Conservation (phyloP, 2,329 filamentous ascomycete genomes). For the Coniochaeta sp. region DNA sequence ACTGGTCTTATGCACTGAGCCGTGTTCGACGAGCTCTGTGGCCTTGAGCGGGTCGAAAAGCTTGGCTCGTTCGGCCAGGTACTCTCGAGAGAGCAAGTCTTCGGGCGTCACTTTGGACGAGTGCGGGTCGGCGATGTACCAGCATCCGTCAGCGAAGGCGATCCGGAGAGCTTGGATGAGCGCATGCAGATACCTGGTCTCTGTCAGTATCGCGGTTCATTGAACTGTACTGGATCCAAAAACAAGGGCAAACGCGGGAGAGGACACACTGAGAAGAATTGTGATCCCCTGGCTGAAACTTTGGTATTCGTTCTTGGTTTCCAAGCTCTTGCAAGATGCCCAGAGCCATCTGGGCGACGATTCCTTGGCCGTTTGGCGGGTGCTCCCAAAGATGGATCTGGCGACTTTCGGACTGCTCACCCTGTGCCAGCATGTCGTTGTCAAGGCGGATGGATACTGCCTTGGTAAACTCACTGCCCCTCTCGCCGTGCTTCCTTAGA, state of each 20-base stretch:
- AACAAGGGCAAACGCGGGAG: neutral
- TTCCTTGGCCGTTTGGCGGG: slow-evolving; percentile 89
- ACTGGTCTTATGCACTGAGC: slow-evolving; percentile 59
- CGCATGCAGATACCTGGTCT: slow-evolving; percentile 53
- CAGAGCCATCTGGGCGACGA: slow-evolving; percentile 86
- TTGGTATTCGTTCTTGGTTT: slow-evolving; percentile 63
- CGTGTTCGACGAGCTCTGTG: slow-evolving; percentile 60
- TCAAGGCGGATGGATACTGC: slow-evolving; percentile 7
- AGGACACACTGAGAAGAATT: slow-evolving; percentile 57
- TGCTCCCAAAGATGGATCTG: slow-evolving; percentile 85
- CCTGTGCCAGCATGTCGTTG: neutral
- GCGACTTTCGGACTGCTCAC: slow-evolving; percentile 19
- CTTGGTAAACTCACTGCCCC: slow-evolving; percentile 52
- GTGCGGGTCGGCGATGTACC: slow-evolving; percentile 82
- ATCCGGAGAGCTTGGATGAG: slow-evolving; percentile 84
- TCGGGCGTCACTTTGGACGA: slow-evolving; percentile 28
- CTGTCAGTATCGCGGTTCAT: neutral
- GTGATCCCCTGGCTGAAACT: slow-evolving; percentile 62
- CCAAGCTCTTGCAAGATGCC: slow-evolving; percentile 85
- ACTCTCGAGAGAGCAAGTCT: slow-evolving; percentile 56
- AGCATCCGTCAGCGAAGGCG: slow-evolving; percentile 79
- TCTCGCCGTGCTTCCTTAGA: slow-evolving; percentile 61
- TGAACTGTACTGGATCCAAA: neutral
- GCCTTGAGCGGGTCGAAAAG: slow-evolving; percentile 53
- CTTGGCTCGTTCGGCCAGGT: slow-evolving; percentile 61